Percentiles rank a stretch among this genome's conserved stretches.
Conservation (phyloP, 169 alveolate species). For the Eimeria acervulina region DNA sequence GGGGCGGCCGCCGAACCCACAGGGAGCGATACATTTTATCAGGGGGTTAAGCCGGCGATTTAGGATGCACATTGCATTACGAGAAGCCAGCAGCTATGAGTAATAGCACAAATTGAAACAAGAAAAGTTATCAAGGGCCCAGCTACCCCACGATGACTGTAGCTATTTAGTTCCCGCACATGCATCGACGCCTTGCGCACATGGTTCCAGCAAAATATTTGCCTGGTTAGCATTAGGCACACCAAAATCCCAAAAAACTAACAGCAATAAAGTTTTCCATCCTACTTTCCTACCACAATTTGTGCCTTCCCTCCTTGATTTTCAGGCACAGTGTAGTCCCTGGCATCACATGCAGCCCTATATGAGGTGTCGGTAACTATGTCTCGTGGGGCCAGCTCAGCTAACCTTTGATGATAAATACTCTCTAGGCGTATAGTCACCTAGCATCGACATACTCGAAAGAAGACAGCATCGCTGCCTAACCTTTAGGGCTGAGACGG, state of each 20-base stretch:
- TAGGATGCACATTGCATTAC: no score
- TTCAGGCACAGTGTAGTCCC: neutral
- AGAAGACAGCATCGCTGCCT: neutral
- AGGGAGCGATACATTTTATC: neutral
- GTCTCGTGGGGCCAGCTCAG: neutral
- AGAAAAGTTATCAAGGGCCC: neutral
- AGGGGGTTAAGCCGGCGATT: neutral
- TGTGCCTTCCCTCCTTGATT: neutral
- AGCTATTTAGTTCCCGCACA: neutral
- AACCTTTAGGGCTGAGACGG: neutral
- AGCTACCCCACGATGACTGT: neutral
- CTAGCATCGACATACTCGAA: neutral
- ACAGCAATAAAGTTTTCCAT: neutral
- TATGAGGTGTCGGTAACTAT: neutral
- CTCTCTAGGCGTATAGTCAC: neutral
- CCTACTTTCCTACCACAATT: neutral
- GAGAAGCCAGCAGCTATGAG: neutral
- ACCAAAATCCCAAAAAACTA: neutral
- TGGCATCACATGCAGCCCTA: conserved; percentile 34
- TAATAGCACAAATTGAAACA: neutral
- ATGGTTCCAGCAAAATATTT: neutral
- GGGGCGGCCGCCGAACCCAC: neutral
- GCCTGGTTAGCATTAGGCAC: neutral
- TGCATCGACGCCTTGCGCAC: neutral
- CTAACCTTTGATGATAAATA: neutral